Percentiles rank a stretch among this genome's conserved stretches.
Conservation (phyloP, 768 basidiomycete species). For the Pleurotus platypus region DNA sequence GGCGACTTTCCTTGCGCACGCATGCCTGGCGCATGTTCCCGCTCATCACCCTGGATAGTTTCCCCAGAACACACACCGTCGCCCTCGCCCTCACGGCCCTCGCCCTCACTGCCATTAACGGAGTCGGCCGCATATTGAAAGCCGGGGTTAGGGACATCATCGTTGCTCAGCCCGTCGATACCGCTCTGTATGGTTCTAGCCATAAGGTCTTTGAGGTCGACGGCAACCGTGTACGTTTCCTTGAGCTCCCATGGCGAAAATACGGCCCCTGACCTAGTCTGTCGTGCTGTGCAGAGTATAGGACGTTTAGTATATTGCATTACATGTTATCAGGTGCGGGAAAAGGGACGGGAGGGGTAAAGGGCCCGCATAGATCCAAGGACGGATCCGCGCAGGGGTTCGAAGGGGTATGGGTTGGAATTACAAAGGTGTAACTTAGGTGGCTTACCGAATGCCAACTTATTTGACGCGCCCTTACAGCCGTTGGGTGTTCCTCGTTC, state of each 20-base stretch:
- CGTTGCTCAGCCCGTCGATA: neutral
- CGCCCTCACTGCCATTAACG: too few relatives aligned
- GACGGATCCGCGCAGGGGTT: neutral
- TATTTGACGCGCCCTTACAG: too few relatives aligned
- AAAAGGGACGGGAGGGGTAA: neutral
- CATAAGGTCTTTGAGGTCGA: neutral
- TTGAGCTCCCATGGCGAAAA: neutral
- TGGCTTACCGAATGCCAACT: neutral
- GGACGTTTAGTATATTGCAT: too few relatives aligned
- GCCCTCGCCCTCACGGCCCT: too few relatives aligned
- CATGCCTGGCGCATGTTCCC: too few relatives aligned
- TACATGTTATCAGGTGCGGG: too few relatives aligned
- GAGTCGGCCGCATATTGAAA: too few relatives aligned
- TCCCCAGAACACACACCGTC: too few relatives aligned
- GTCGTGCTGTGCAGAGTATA: neutral
- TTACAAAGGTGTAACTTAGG: neutral
- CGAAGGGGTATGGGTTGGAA: neutral
- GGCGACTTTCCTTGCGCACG: too few relatives aligned
- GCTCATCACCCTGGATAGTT: too few relatives aligned
- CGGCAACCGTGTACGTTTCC: neutral
- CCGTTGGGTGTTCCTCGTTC: too few relatives aligned
- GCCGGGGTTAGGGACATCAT: too few relatives aligned
- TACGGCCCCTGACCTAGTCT: neutral
- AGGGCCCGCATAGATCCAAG: slow-evolving; percentile 1
- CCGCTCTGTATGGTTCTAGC: neutral